Percentiles rank a stretch among this genome's conserved stretches.
These are phyloP conservation scores for Saccharomycopsis sp. DNA, from an alignment of 805 yeast genomes.

Conservation along the genomic window DNA sequence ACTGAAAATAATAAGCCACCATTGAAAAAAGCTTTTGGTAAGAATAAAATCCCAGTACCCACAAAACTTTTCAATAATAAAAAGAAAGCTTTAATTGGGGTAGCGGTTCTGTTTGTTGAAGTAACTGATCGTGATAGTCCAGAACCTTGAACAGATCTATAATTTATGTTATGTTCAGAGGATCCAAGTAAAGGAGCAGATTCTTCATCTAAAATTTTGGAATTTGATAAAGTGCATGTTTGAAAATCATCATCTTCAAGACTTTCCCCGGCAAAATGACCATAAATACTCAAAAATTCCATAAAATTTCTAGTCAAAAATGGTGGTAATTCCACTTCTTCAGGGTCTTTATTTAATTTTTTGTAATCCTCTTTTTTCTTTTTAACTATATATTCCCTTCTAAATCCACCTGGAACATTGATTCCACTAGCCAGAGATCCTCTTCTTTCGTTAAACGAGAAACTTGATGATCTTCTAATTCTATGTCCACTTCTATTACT, in stretches of 20 bases:
- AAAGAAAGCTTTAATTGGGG: constrained; percentile 63
- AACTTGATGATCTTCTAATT: constrained; percentile 13
- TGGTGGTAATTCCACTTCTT: constrained; percentile 21
- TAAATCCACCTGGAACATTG: constrained; percentile 75
- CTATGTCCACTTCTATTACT: constrained; percentile 1
- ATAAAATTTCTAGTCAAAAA: constrained; percentile 61
- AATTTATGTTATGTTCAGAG: constrained; percentile 1
- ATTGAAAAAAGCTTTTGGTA: constrained; percentile 60
- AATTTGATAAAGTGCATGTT: constrained; percentile 32
- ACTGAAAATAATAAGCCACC: constrained; percentile 62
- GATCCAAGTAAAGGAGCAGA: constrained; percentile 20
- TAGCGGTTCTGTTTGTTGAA: constrained; percentile 43
- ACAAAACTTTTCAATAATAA: constrained; percentile 63
- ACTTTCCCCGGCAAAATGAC: constrained; percentile 81
- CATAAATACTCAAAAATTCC: constrained; percentile 69
- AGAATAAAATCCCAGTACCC: constrained; percentile 65
- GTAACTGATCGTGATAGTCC: too few relatives aligned
- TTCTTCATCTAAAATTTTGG: constrained; percentile 23
- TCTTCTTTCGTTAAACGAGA: constrained; percentile 30
- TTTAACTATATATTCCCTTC: constrained; percentile 53
- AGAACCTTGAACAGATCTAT: neutral
- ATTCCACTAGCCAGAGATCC: constrained; percentile 58
- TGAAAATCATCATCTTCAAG: constrained; percentile 56
- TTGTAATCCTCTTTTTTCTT: constrained; percentile 21
- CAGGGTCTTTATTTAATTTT: constrained; percentile 14